Evolutionary conservation across 1,139 yeast genomes (phyloP).

Genomic region (Eremothecium coryli): DNA sequence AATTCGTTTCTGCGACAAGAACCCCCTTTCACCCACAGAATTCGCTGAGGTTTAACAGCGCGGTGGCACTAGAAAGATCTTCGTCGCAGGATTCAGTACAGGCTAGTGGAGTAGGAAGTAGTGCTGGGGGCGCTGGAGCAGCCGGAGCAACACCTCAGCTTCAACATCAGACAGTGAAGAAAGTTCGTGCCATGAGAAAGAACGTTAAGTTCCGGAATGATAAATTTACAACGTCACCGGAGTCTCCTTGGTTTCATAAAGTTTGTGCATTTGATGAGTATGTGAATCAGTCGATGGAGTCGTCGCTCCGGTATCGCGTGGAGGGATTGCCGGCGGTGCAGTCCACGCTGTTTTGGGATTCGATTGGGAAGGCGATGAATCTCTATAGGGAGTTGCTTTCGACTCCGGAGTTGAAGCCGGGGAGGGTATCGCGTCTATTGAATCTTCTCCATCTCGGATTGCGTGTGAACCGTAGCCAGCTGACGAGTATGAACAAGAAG

Average conservation of each 20-base stretch:
- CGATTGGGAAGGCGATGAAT: conserved; percentile 39
- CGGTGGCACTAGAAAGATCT: conserved; percentile 17
- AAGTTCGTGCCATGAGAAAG: conserved; percentile 18
- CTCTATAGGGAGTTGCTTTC: conserved; percentile 37
- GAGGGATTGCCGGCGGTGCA: conserved; percentile 13
- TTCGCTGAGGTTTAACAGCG: conserved; percentile 19
- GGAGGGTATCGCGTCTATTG: conserved; percentile 38
- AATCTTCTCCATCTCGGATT: conserved; percentile 42
- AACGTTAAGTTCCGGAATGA: conserved; percentile 19
- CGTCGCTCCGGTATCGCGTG: conserved; percentile 21
- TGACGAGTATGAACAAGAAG: conserved; percentile 42
- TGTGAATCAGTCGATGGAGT: conserved; percentile 32
- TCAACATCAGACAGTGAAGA: conserved; percentile 14
- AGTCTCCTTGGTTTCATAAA: conserved; percentile 37
- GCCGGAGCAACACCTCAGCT: conserved; percentile 2
- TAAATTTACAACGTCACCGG: conserved; percentile 23
- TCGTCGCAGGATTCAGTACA: conserved; percentile 12
- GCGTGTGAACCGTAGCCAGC: conserved; percentile 41
- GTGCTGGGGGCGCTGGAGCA: not conserved
- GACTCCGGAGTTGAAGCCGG: conserved; percentile 38
- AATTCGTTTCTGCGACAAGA: conserved; percentile 20
- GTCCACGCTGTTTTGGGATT: conserved; percentile 37
- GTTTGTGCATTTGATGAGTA: conserved; percentile 41
- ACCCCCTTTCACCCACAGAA: conserved; percentile 16
- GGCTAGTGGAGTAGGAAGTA: conserved; percentile 5